phyloP scores from a whole-genome alignment of 2,329 filamentous ascomycete genomes.

The Basipetospora chlamydospora region DNA sequence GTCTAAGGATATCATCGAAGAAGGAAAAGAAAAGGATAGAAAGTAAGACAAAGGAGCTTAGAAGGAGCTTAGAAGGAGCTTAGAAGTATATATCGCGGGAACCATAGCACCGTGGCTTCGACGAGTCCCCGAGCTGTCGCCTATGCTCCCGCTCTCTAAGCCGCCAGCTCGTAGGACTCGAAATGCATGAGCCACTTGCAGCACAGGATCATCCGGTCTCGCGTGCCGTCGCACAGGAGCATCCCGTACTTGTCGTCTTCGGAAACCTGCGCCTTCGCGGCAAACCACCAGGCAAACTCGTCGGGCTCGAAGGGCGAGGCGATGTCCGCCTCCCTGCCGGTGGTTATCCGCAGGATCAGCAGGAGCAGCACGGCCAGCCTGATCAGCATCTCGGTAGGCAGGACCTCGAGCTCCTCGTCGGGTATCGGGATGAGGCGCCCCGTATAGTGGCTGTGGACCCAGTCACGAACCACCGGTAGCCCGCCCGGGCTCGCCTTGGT shows the following conservation, averaged over 20 bases:
- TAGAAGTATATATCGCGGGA: no score
- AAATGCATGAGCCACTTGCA: slow-evolving; percentile 64
- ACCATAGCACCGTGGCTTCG: no score
- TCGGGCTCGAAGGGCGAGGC: slow-evolving; percentile 63
- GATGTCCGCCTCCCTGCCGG: slow-evolving; percentile 61
- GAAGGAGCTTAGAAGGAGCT: no score
- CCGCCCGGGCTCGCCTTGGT: background rate
- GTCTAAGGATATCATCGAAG: no score
- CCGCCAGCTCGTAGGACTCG: no score
- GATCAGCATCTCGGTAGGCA: slow-evolving; percentile 60
- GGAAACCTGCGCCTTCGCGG: slow-evolving; percentile 61
- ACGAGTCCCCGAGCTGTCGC: no score
- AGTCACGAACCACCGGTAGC: background rate
- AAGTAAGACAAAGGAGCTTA: no score
- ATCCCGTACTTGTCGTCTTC: slow-evolving; percentile 70
- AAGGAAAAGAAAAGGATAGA: no score
- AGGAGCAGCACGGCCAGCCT: slow-evolving; percentile 54
- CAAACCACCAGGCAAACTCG: slow-evolving; percentile 82
- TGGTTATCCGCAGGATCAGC: slow-evolving; percentile 47
- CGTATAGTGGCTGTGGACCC: no score
- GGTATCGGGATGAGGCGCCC: background rate
- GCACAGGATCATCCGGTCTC: slow-evolving; percentile 71
- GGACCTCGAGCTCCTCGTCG: slow-evolving; percentile 14
- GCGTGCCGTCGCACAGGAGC: slow-evolving; percentile 57
- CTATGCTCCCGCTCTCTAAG: no score